These are phyloP conservation scores for Lodderomyces margitis DNA, from an alignment of 1,139 yeast species.

Conservation along the genomic window DNA sequence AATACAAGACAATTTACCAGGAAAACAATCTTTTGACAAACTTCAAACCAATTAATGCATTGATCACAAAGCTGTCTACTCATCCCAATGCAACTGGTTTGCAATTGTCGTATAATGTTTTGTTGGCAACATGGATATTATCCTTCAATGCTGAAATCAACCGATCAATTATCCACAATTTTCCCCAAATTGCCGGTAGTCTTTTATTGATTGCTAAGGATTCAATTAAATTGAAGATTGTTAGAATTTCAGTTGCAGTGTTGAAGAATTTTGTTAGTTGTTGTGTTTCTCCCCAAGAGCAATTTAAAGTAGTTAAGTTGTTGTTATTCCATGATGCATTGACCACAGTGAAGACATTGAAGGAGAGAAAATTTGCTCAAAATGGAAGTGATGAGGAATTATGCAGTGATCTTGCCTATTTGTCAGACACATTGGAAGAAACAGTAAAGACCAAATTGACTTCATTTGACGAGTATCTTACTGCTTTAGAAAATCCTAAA, in stretches of 20 bases:
- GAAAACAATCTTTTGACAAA: constrained; percentile 44
- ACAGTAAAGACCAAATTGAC: constrained; percentile 73
- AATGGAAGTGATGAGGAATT: constrained; percentile 78
- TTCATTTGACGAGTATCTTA: constrained; percentile 87
- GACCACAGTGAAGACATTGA: constrained; percentile 62
- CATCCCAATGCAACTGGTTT: constrained; percentile 58
- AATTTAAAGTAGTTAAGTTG: constrained; percentile 59
- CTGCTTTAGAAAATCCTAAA: constrained; percentile 78
- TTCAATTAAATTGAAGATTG: constrained; percentile 89
- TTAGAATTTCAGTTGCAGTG: constrained; percentile 75
- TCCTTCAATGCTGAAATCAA: constrained; percentile 67
- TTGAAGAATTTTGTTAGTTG: constrained; percentile 57
- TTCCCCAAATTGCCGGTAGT: constrained; percentile 58
- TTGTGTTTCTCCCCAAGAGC: constrained; percentile 28
- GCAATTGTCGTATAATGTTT: constrained; percentile 79
- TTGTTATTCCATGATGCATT: constrained; percentile 77
- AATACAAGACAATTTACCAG: constrained; percentile 62
- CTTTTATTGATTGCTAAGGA: constrained; percentile 55
- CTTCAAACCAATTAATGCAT: constrained; percentile 52
- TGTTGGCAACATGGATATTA: constrained; percentile 80
- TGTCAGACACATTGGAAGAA: constrained; percentile 61
- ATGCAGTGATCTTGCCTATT: constrained; percentile 61
- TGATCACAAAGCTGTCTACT: constrained; percentile 32
- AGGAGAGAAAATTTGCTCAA: constrained; percentile 83
- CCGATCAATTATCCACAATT: constrained; percentile 51